Evolutionary conservation across 2,329 filamentous ascomycete genomes (phyloP).

Genomic region (Triangularia verruculosa): DNA sequence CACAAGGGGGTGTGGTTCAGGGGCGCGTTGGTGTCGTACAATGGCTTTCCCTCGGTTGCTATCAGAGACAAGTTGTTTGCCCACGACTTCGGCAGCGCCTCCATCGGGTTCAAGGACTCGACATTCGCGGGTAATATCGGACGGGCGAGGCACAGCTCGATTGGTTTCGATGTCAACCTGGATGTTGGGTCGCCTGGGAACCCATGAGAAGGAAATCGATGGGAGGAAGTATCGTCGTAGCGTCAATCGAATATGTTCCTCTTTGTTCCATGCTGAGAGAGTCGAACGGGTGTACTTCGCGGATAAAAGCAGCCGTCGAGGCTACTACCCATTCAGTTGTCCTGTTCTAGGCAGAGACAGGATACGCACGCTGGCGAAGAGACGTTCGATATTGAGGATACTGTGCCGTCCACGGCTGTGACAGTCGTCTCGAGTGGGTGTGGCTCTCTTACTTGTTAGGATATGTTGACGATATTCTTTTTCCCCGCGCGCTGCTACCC

Average conservation of each 20-base stretch:
- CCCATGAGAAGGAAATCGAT: slow-evolving; percentile 8
- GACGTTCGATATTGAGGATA: too few relatives aligned
- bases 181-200: slow-evolving; percentile 27
- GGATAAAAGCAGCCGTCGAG: too few relatives aligned
- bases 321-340: too few relatives aligned
- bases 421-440: too few relatives aligned
- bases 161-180: slow-evolving; percentile 25
- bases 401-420: too few relatives aligned
- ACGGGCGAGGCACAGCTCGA: slow-evolving; percentile 20
- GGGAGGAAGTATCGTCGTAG: neutral
- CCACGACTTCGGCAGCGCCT: slow-evolving; percentile 29
- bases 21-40: slow-evolving; percentile 32
- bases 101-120: slow-evolving; percentile 27
- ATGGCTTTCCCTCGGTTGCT: slow-evolving; percentile 31
- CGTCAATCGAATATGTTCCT: neutral
- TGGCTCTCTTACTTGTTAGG: neutral
- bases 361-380: too few relatives aligned
- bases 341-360: too few relatives aligned
- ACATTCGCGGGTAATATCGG: slow-evolving; percentile 23
- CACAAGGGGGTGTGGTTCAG: slow-evolving; percentile 36
- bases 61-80: slow-evolving; percentile 26
- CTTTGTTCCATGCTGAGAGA: too few relatives aligned
- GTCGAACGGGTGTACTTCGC: too few relatives aligned
- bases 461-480: neutral
- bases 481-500: neutral